These are phyloP conservation scores for Starmerella ratchasimensis DNA, from an alignment of 805 yeast species.

Conservation along the genomic window DNA sequence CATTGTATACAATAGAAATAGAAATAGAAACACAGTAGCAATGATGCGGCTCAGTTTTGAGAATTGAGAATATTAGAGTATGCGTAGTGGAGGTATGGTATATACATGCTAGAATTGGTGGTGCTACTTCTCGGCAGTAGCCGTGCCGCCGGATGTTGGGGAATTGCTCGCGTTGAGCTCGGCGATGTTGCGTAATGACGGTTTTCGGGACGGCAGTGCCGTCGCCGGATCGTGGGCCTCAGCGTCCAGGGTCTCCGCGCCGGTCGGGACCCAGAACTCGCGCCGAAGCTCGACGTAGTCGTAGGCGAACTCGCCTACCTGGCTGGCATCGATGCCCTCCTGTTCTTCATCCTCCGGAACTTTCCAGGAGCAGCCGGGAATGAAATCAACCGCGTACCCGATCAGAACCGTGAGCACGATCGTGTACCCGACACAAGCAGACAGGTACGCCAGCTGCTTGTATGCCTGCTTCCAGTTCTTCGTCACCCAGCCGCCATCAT, in stretches of 20 bases:
- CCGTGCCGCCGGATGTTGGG: too few species aligned
- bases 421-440: constrained; percentile 62
- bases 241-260: constrained; percentile 7
- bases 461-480: constrained; percentile 86
- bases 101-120: too few species aligned
- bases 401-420: constrained; percentile 64
- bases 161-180: too few species aligned
- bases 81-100: too few species aligned
- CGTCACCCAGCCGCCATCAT: constrained; percentile 82
- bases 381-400: constrained; percentile 56
- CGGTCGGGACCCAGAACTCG: constrained; percentile 44
- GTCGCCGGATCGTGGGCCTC: constrained; percentile 1
- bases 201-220: not conserved
- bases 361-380: constrained; percentile 72
- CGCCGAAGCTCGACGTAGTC: constrained; percentile 95
- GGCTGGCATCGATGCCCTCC: constrained; percentile 87
- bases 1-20: too few species aligned
- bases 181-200: too few species aligned
- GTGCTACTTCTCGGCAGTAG: too few species aligned
- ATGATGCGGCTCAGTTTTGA: too few species aligned
- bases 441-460: constrained; percentile 72
- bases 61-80: too few species aligned
- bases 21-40: too few species aligned
- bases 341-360: constrained; percentile 77
- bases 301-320: constrained; percentile 97